phyloP scores from a whole-genome alignment of 345 rosid species.

The Eucalyptus virginea region DNA sequence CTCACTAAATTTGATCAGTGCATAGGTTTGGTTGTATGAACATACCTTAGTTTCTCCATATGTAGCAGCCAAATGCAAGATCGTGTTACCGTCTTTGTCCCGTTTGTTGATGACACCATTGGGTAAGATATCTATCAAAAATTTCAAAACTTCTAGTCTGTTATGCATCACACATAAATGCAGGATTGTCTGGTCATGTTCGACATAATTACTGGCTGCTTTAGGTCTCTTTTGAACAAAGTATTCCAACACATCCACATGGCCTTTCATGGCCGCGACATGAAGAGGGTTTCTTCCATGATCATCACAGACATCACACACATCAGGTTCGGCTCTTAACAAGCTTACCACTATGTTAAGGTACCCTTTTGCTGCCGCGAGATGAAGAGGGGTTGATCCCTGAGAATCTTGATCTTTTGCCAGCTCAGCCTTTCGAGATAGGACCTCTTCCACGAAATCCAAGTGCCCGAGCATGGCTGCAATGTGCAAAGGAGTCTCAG shows the following conservation, averaged over 20 bases:
- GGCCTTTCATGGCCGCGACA: fast-evolving
- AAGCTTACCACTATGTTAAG: too few relatives aligned
- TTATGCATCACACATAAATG: too few relatives aligned
- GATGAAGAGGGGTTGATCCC: too few relatives aligned
- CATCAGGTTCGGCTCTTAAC: fast-evolving
- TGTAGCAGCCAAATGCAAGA: too few relatives aligned
- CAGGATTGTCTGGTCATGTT: fast-evolving
- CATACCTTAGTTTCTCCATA: too few relatives aligned
- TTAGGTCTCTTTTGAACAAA: fast-evolving
- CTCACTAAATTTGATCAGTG: background rate
- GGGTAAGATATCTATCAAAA: too few relatives aligned
- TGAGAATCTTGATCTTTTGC: too few relatives aligned
- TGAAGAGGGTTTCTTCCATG: too few relatives aligned
- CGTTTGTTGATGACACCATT: fast-evolving
- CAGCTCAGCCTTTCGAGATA: fast-evolving
- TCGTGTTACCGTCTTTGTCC: fast-evolving
- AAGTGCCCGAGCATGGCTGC: too few relatives aligned
- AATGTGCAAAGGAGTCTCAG: fast-evolving
- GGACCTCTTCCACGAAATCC: too few relatives aligned
- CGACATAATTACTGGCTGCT: fast-evolving
- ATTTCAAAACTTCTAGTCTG: fast-evolving
- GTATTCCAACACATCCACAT: too few relatives aligned
- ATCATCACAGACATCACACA: fast-evolving
- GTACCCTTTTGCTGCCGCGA: too few relatives aligned
- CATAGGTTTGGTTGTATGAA: background rate